These are phyloP conservation scores for Aspergillus alliaceus DNA, from an alignment of 2,329 filamentous ascomycete species.

Conservation along the genomic window DNA sequence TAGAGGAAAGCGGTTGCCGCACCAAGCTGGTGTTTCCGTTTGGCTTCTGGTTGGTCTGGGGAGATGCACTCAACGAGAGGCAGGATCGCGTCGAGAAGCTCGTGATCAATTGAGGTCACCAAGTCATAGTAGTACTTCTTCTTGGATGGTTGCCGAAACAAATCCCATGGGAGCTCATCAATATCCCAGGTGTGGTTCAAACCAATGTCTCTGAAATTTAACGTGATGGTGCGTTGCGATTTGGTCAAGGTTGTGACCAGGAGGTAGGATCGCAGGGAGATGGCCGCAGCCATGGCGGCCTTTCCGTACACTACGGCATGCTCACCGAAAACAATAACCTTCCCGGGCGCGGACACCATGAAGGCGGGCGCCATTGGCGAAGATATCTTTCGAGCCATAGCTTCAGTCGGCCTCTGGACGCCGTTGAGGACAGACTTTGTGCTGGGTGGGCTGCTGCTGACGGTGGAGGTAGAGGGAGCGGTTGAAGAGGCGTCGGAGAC, in stretches of 20 bases:
- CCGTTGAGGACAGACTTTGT: conserved; percentile 5
- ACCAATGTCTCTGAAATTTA: conserved; percentile 88
- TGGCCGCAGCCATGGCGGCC: conserved; percentile 90
- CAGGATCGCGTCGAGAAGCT: conserved; percentile 76
- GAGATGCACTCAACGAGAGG: conserved; percentile 76
- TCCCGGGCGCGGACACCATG: conserved; percentile 96
- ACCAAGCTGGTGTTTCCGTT: conserved; percentile 79
- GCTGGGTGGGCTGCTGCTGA: conserved; percentile 17
- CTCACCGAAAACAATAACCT: conserved; percentile 97
- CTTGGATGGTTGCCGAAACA: conserved; percentile 76
- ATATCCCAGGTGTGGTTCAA: conserved; percentile 93
- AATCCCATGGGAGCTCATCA: conserved; percentile 81
- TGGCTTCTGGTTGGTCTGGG: conserved; percentile 61
- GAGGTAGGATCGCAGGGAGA: conserved; percentile 93
- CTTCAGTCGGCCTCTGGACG: conserved; percentile 12
- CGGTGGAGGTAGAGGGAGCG: conserved; percentile 29
- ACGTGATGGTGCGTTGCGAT: conserved; percentile 80
- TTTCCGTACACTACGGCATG: conserved; percentile 98
- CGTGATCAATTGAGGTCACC: conserved; percentile 78
- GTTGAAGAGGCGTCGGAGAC: conserved; percentile 31
- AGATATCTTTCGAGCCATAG: conserved; percentile 42
- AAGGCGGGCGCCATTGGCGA: conserved; percentile 78
- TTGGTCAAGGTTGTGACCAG: conserved; percentile 94
- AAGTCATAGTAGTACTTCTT: conserved; percentile 95
- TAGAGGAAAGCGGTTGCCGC: conserved; percentile 88